Conservation (phyloP, 345 rosid genomes). For the Eucalyptus dawsonii region DNA sequence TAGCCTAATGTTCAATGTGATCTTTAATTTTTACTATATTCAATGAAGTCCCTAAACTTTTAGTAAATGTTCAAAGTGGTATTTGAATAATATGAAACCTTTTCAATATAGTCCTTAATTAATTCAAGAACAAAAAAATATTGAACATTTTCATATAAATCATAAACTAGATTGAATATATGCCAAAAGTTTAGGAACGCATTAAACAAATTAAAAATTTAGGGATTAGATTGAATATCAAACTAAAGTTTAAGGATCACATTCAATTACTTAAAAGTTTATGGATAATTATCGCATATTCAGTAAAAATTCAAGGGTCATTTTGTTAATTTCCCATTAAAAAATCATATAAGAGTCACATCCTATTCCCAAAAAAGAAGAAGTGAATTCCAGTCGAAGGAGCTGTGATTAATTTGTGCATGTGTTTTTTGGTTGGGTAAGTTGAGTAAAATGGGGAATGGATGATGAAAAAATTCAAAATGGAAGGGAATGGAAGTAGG, state of each 20-base stretch:
- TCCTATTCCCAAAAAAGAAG: not conserved
- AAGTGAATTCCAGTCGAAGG: not conserved
- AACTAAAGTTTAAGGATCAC: too few relatives aligned
- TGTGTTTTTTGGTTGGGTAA: not conserved
- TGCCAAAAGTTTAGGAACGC: fast-evolving
- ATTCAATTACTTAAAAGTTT: too few relatives aligned
- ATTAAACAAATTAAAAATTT: too few relatives aligned
- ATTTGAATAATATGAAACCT: not conserved
- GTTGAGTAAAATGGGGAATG: not conserved
- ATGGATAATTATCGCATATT: too few relatives aligned
- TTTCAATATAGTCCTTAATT: not conserved
- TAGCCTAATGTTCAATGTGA: fast-evolving
- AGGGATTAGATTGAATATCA: too few relatives aligned
- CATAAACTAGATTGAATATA: too few relatives aligned
- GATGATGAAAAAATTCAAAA: not conserved
- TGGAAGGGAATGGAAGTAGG: not conserved
- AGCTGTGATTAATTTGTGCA: not conserved
- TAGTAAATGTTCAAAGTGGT: not conserved
- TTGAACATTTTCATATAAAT: not conserved
- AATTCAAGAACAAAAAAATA: not conserved
- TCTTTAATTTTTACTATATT: too few relatives aligned
- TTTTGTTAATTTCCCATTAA: not conserved
- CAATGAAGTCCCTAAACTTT: not conserved
- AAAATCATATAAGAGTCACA: not conserved
- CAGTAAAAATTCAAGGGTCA: fast-evolving